Percentiles rank a stretch among this genome's conserved stretches.
Conservation (phyloP, 1,284 basidiomycete genomes). For the Apiotrichum mycotoxinovorans region DNA sequence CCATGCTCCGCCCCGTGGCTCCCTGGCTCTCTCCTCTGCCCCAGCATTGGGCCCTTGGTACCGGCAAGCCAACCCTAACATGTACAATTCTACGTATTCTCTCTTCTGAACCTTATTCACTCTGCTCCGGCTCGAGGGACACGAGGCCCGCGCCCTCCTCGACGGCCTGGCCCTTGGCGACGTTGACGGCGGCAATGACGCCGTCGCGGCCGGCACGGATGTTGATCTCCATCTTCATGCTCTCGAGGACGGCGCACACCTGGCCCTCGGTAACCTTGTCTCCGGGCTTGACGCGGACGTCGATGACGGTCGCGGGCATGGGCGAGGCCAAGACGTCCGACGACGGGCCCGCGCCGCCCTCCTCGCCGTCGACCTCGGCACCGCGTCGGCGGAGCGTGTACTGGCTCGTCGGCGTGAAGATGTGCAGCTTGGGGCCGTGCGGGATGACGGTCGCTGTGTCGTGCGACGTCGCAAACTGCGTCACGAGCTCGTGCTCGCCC, state of each 20-base stretch:
- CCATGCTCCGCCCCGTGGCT: too few species aligned
- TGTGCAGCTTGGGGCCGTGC: slow-evolving; percentile 36
- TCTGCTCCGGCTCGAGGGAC: slow-evolving; percentile 42
- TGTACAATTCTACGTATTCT: neutral
- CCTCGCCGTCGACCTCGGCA: slow-evolving; percentile 21
- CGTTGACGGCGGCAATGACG: slow-evolving; percentile 66
- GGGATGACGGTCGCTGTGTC: slow-evolving; percentile 33
- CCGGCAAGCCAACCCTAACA: neutral
- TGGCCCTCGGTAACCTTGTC: slow-evolving; percentile 76
- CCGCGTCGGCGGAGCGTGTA: slow-evolving; percentile 25
- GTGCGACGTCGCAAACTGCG: slow-evolving; percentile 23
- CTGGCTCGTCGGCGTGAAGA: slow-evolving; percentile 34
- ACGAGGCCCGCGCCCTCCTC: slow-evolving; percentile 79
- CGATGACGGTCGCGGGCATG: slow-evolving; percentile 86
- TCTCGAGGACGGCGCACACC: slow-evolving; percentile 77
- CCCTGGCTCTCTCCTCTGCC: too few species aligned
- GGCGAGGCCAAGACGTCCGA: slow-evolving; percentile 54
- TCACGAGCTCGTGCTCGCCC: slow-evolving; percentile 29
- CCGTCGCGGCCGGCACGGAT: slow-evolving; percentile 67
- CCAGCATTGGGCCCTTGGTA: too few species aligned
- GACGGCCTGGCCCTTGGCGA: slow-evolving; percentile 78
- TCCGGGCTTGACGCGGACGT: slow-evolving; percentile 71
- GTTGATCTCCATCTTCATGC: slow-evolving; percentile 94
- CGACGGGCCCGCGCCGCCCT: slow-evolving; percentile 8
- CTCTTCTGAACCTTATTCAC: neutral